Base-by-base conservation (phyloP, 2,329 filamentous ascomycete species). In the Curvularia eragrostidis region DNA sequence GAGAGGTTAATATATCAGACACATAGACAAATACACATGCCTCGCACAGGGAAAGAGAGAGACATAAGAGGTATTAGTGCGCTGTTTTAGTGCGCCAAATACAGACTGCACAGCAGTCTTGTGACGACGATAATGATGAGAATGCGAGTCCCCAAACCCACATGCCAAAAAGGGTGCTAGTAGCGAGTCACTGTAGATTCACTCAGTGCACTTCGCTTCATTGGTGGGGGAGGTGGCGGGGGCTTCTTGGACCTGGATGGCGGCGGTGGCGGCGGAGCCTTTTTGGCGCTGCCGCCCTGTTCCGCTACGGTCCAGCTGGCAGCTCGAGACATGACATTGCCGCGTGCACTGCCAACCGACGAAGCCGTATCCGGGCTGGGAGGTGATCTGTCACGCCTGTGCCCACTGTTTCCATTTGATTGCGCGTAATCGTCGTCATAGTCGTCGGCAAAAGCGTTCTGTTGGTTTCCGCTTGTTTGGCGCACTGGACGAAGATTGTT, bases 221-320 rank as follows among this genome's bases (percentile, higher is more conserved):
- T 83, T 21, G 87, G 87, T 10, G 85, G 85, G 21, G 86, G 87
- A 36, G 85, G 85, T 58, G 87, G 86, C 21, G 85, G 83, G 12
- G 87, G 86, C 75, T 89, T 89, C 81, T 89, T 90, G 34, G 84
- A 78, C 69, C 87, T 79, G 21, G 83, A 84, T 23, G 87, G 87
- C 26, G 87, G 87, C 19, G 87, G 87, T 46, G 86, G 84, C 19
- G 74, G 74, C 39, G 74, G 72, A 43, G 81, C 82, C 74, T 85
- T 87, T 73, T 83, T 84, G 54, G 69, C 75, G 46, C 61, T 65
- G 8, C 57, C 58, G 51, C 62, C 67, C 52, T 65, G 59, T 6
- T 70, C 74, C 21, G 77, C 41, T 13, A 41, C 78, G 18, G 78
- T 79, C 67, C 81, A 82, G 68, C 84, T 87, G 21, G 82, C 76